Evolutionary conservation across 345 rosid genomes (phyloP), one percentile per base, ranked within the genome.

Genomic region (Salix suchowensis): DNA sequence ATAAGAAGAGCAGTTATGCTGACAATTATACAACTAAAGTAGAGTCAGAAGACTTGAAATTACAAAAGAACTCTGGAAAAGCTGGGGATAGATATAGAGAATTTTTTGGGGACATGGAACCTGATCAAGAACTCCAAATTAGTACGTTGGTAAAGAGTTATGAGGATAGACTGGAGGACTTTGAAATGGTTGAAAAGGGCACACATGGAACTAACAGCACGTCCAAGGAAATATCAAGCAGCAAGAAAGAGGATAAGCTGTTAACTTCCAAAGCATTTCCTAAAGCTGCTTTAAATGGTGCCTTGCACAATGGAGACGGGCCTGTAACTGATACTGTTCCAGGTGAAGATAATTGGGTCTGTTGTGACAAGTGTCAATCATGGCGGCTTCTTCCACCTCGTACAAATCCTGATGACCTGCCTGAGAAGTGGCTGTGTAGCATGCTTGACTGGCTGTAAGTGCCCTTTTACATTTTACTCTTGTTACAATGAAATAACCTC

Each of bases 361-460:
- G 84, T 67, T 96, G 99, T 81, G 98, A 92, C 84, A 89, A 88
- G 84, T 96, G 99, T 82, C 88, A 82, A 81, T 87, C 82, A 77
- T 94, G 97, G 98, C 90, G 99, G 77, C 98, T 94, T 82, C 91
- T 96, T 77, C 99, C 97, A 75, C 76, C 79, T 84, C 92, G 92
- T 52, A 88, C 76, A 78, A 76, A 84, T 80, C 92, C 91, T 23
- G 65, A 88, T 28, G 85, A 85, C 77, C 88, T 96, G 82, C 96
- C 99, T 34, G 93, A 92, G 82, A 94, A 91, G 85, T 96, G 98
- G 99, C 72, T 89, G 74, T 96, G 99, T 83, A 82, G 90, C 87
- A 96, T 94, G 98, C 97, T 92, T 79, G 67, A 88, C 68, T 96
- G 99, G 98, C 92, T 96, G 99, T 96, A 89, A 96, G 99, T 94